Base-by-base conservation (phyloP, 345 rosid species). In the Limnanthes douglasii region DNA sequence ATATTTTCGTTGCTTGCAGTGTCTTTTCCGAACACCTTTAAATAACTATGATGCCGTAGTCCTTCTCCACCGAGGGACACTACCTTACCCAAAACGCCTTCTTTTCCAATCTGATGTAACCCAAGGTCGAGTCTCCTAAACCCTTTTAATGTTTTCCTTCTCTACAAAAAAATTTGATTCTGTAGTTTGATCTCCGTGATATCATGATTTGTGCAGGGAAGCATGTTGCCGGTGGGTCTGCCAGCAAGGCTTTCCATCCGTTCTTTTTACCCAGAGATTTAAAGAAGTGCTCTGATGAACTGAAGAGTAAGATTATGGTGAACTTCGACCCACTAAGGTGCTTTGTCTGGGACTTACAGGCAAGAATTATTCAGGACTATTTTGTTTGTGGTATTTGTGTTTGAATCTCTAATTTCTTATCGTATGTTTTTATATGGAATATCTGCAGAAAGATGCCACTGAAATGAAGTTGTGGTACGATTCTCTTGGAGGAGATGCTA, bases 1-100 rank as follows among this genome's bases (percentile, higher is more conserved):
- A 18, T 21, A 15, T 35, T 34, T 41, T 51, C 43, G 11, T 54
- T 10, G 25, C 33, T 37, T 65, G 57, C 73, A 88, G 97, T 72
- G 93, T 48, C 83, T 88, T 42, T 65, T 83, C 65, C 62, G 78
- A 44, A 88, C 97, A 45, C 97, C 95, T 2, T 48, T 83, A 63
- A 65, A 56, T 73, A 84, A 83, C 62, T 83, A 79, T 44, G 83
- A 88, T 52, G 93, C 90, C 11, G 80, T 88, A 39, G 46, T 88
- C 46, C 83, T 83, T 65, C 84, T 88, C 46, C 95, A 88, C 18
- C 64, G 74, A 47, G 75, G 79, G 27, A 72, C 37, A 51, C 57
- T 88, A 53, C 65, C 95, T 41, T 72, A 62, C 41, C 95, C 95
- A 10, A 64, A 43, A 32, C 81, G 65, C 35, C 84, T 78, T 45